These are phyloP conservation scores for Endoconidiophora polonica DNA, from an alignment of 2,329 filamentous ascomycete genomes.

Conservation along the genomic window DNA sequence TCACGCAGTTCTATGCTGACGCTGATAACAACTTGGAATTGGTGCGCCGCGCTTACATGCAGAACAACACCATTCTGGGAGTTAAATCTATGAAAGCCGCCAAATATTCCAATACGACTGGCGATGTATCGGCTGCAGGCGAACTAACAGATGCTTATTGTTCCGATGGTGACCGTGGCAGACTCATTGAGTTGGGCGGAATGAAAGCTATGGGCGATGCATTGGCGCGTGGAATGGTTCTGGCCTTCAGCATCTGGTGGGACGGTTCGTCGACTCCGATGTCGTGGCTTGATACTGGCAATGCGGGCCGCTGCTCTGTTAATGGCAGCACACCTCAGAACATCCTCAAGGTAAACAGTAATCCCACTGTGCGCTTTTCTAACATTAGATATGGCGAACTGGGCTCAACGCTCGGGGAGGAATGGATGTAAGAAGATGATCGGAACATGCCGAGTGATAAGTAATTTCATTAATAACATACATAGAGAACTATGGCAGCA, in stretches of 20 bases:
- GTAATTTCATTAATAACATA: too few relatives aligned
- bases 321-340: constrained; percentile 17
- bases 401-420: constrained; percentile 23
- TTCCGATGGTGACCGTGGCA: constrained; percentile 1
- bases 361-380: constrained; percentile 28
- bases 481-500: not conserved
- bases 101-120: too few relatives aligned
- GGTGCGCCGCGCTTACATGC: too few relatives aligned
- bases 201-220: constrained; percentile 37
- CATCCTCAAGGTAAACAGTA: constrained; percentile 14
- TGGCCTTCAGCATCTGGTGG: constrained; percentile 43
- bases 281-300: constrained; percentile 58
- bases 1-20: constrained; percentile 36
- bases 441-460: too few relatives aligned
- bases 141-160: too few relatives aligned
- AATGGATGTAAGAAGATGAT: too few relatives aligned
- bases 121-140: too few relatives aligned
- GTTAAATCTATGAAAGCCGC: too few relatives aligned
- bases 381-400: constrained; percentile 34
- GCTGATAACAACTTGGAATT: too few relatives aligned
- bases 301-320: constrained; percentile 18
- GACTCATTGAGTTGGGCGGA: constrained; percentile 39
- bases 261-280: constrained; percentile 43
- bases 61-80: too few relatives aligned
- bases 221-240: constrained; percentile 41